phyloP scores from a whole-genome alignment of 345 rosid species.

The Geranium brycei region DNA sequence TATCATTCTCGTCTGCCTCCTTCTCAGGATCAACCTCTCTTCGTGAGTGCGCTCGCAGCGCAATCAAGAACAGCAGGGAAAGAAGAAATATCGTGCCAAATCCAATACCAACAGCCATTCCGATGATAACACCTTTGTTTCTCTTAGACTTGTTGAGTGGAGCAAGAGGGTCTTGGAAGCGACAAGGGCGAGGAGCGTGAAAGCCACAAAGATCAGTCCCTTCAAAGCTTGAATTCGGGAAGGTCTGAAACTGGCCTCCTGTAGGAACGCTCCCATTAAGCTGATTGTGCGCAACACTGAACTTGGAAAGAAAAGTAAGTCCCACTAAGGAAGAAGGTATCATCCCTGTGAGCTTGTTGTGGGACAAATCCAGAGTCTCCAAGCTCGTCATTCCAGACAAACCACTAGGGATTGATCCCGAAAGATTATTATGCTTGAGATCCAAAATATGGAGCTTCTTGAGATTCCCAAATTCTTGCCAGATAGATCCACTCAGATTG shows the following conservation, averaged over 20 bases:
- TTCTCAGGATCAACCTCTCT: conserved; percentile 66
- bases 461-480: conserved; percentile 6
- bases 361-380: conserved; percentile 3
- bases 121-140: conserved; percentile 24
- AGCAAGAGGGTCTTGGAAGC: neutral
- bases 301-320: conserved; percentile 2
- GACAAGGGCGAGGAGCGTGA: conserved; percentile 27
- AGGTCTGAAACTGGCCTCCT: conserved; percentile 4
- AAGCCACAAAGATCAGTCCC: conserved; percentile 5
- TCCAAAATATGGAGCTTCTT: conserved; percentile 3
- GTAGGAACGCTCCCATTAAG: conserved; percentile 2
- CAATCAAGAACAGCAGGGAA: conserved; percentile 30
- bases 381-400: conserved; percentile 5
- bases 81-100: conserved; percentile 42
- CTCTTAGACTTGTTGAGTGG: conserved; percentile 17
- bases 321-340: conserved; percentile 3
- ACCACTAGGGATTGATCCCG: conserved; percentile 4
- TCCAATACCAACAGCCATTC: conserved; percentile 51
- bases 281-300: conserved; percentile 3
- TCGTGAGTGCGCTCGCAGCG: conserved; percentile 34
- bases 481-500: conserved; percentile 10
- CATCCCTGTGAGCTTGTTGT: conserved; percentile 4
- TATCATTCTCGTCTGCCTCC: conserved; percentile 23
- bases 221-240: conserved; percentile 2
- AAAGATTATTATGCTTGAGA: conserved; percentile 6